Evolutionary conservation across 805 yeast genomes (phyloP).

Genomic region (Blastobotrys peoriensis): DNA sequence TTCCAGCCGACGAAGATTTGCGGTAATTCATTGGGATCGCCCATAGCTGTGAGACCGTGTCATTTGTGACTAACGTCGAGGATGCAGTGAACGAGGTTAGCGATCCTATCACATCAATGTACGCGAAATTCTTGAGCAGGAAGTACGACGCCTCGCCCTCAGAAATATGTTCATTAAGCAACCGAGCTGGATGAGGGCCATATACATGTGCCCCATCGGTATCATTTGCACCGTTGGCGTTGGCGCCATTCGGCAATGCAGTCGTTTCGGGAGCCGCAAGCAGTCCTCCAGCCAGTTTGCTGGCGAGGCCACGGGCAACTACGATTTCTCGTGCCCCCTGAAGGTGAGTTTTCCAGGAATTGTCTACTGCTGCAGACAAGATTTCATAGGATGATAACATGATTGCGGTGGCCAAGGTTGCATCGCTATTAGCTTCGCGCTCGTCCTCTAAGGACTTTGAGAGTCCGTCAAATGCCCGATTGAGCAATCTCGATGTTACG

Average conservation of each 20-base stretch:
- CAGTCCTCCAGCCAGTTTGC: slow-evolving; percentile 20
- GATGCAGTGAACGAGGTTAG: slow-evolving; percentile 41
- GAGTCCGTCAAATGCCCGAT: slow-evolving; percentile 53
- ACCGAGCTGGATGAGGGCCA: slow-evolving; percentile 16
- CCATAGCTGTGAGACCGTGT: slow-evolving; percentile 32
- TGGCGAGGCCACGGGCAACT: slow-evolving; percentile 42
- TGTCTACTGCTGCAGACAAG: slow-evolving; percentile 32
- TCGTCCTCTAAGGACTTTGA: slow-evolving; percentile 45
- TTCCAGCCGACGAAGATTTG: slow-evolving; percentile 4
- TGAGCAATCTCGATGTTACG: slow-evolving; percentile 46
- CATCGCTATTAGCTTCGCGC: slow-evolving; percentile 53
- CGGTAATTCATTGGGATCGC: slow-evolving; percentile 18
- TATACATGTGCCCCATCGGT: slow-evolving; percentile 1
- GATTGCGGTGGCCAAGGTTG: slow-evolving; percentile 57
- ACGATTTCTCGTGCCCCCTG: slow-evolving; percentile 64
- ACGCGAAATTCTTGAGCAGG: slow-evolving; percentile 62
- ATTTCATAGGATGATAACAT: slow-evolving; percentile 53
- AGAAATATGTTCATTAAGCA: slow-evolving; percentile 14
- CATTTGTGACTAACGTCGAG: slow-evolving; percentile 21
- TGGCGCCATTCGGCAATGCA: background rate
- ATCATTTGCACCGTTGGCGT: slow-evolving; percentile 21
- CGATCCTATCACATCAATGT: slow-evolving; percentile 57
- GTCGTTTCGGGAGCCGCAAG: slow-evolving; percentile 3
- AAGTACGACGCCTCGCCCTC: slow-evolving; percentile 42
- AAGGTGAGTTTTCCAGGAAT: slow-evolving; percentile 56